These are phyloP conservation scores for Phytophthora colocasiae DNA, from an alignment of 352 stramenopile species.

Conservation along the genomic window DNA sequence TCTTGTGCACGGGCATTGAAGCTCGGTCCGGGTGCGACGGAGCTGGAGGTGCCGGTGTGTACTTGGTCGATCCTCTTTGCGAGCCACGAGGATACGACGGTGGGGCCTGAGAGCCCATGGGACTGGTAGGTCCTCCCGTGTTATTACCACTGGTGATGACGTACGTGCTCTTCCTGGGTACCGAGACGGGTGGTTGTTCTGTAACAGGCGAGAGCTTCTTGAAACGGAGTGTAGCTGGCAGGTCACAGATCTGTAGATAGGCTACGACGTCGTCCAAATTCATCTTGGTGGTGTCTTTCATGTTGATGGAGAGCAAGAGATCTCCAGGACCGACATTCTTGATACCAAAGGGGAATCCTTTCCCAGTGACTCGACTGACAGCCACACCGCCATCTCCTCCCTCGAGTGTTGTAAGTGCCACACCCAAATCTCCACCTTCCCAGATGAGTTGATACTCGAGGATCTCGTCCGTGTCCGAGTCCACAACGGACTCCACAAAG, in stretches of 20 bases:
- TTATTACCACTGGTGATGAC: constrained; percentile 62
- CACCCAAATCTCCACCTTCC: constrained; percentile 85
- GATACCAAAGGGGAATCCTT: constrained; percentile 89
- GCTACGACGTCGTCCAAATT: constrained; percentile 84
- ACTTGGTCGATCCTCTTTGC: constrained; percentile 30
- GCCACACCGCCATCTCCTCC: constrained; percentile 61
- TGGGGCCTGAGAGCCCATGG: constrained; percentile 56
- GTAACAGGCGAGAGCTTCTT: constrained; percentile 80
- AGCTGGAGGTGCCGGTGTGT: constrained; percentile 18
- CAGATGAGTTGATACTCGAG: constrained; percentile 92
- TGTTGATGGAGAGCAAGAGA: constrained; percentile 85
- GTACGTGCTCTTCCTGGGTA: constrained; percentile 70
- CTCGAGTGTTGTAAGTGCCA: constrained; percentile 83
- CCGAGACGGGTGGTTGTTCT: constrained; percentile 42
- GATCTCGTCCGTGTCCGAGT: constrained; percentile 85
- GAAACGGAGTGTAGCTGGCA: constrained; percentile 87
- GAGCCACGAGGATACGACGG: constrained; percentile 37
- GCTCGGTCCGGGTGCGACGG: constrained; percentile 33
- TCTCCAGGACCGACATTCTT: constrained; percentile 89
- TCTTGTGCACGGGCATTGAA: constrained; percentile 47
- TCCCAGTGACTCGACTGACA: constrained; percentile 85
- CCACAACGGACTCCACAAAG: constrained; percentile 87
- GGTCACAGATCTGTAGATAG: constrained; percentile 84
- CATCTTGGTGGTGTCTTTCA: constrained; percentile 81
- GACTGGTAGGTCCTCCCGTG: constrained; percentile 59